A percentile compares a stretch with the other conserved stretches of the same genome.
phyloP scores from a whole-genome alignment of 805 yeast genomes.

The Yamadazyma sp. region DNA sequence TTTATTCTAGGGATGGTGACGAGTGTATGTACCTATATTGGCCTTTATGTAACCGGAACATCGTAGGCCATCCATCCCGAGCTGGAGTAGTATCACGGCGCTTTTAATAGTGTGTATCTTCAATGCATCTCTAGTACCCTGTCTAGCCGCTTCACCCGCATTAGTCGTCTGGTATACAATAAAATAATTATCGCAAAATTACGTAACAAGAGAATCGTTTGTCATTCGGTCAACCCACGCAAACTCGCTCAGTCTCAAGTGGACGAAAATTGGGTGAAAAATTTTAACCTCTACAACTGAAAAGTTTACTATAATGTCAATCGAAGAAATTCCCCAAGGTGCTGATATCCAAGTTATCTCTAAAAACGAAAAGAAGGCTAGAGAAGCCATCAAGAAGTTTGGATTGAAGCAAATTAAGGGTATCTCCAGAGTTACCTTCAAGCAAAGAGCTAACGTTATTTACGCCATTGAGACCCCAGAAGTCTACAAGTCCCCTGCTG shows the following conservation, averaged over 20 bases:
- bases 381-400: constrained; percentile 82
- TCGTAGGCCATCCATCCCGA: too few species aligned
- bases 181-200: not conserved
- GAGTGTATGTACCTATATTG: too few species aligned
- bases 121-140: too few species aligned
- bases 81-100: too few species aligned
- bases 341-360: constrained; percentile 78
- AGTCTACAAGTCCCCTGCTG: constrained; percentile 89
- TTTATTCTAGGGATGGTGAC: too few species aligned
- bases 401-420: constrained; percentile 90
- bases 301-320: constrained; percentile 31
- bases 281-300: constrained; percentile 15
- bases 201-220: not conserved
- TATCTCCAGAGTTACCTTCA: constrained; percentile 92
- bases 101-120: too few species aligned
- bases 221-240: constrained; percentile 1
- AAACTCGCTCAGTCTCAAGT: not conserved
- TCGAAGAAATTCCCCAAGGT: constrained; percentile 67
- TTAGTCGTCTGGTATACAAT: too few species aligned
- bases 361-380: constrained; percentile 94
- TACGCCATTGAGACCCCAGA: constrained; percentile 92
- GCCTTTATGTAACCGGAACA: too few species aligned
- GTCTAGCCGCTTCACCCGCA: too few species aligned
- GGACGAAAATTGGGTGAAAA: constrained; percentile 11
- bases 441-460: constrained; percentile 87